These are phyloP conservation scores for Allomyces macrogynus DNA, from an alignment of 192 early-diverging fungal genomes.

Conservation along the genomic window DNA sequence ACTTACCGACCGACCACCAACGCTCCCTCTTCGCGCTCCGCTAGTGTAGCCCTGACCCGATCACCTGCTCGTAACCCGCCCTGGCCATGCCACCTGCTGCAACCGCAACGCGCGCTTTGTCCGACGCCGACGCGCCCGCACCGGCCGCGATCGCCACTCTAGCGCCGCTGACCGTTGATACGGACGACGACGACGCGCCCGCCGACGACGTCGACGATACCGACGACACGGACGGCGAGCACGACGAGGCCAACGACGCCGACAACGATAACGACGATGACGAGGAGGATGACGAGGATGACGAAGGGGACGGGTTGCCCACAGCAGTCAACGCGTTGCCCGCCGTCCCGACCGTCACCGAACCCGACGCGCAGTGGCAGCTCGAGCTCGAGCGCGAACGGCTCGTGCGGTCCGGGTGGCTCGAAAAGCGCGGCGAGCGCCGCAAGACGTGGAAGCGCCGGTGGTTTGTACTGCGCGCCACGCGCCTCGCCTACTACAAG, in stretches of 20 bases:
- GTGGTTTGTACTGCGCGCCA: conserved; percentile 33
- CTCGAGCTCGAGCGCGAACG: neutral
- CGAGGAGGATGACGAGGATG: neutral
- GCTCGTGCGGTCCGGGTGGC: neutral
- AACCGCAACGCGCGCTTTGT: no score
- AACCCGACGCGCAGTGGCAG: neutral
- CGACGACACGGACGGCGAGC: neutral
- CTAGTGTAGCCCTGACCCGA: no score
- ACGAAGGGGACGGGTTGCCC: neutral
- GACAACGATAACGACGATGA: neutral
- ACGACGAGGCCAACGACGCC: neutral
- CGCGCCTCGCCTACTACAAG: conserved; percentile 29
- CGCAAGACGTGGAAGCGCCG: conserved; percentile 27
- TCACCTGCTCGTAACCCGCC: no score
- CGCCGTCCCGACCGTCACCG: neutral
- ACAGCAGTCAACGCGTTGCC: neutral
- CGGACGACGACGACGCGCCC: neutral
- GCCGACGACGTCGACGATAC: neutral
- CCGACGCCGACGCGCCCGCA: no score
- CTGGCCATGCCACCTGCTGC: no score
- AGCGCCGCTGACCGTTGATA: no score
- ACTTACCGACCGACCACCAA: no score
- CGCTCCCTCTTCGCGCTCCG: no score
- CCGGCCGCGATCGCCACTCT: no score
- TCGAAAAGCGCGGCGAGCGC: neutral